Conservation (phyloP, 805 yeast species). For the Cyberlindnera lachancei region DNA sequence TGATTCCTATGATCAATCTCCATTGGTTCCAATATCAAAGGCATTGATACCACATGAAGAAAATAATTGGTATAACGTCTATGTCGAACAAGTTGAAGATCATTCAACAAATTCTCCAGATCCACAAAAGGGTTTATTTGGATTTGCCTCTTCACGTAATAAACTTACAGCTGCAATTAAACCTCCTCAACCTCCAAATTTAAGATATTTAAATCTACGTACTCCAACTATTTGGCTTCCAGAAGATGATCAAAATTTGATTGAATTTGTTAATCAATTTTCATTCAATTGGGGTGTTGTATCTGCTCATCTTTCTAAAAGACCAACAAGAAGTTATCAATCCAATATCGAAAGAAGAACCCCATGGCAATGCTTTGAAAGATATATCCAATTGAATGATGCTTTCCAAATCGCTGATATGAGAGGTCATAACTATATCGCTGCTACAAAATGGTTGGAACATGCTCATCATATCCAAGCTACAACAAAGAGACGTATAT, state of each 20-base stretch:
- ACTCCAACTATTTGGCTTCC: slow-evolving; percentile 97
- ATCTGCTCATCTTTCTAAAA: slow-evolving; percentile 67
- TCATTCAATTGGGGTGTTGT: slow-evolving; percentile 92
- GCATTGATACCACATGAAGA: slow-evolving; percentile 57
- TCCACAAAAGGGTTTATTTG: slow-evolving; percentile 51
- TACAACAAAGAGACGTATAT: slow-evolving; percentile 78
- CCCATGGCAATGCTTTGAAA: slow-evolving; percentile 98
- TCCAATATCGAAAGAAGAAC: slow-evolving; percentile 93
- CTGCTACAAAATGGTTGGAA: slow-evolving; percentile 88
- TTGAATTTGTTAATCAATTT: slow-evolving; percentile 76
- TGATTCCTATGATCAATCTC: slow-evolving; percentile 22
- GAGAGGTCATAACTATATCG: slow-evolving; percentile 77
- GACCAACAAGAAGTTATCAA: slow-evolving; percentile 60
- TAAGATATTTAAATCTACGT: slow-evolving; percentile 71
- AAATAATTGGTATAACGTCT: slow-evolving; percentile 54
- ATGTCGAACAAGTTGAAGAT: slow-evolving; percentile 42
- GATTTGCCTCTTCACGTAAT: slow-evolving; percentile 34
- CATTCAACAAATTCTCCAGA: slow-evolving; percentile 30
- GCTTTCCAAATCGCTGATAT: slow-evolving; percentile 80
- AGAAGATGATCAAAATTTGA: slow-evolving; percentile 76
- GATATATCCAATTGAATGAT: slow-evolving; percentile 89
- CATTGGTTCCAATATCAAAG: slow-evolving; percentile 55
- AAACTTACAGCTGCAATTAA: slow-evolving; percentile 52
- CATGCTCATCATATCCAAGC: slow-evolving; percentile 86
- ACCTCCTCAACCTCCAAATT: slow-evolving; percentile 89